Conservation (phyloP, 2,329 filamentous ascomycete species). For the Aspergillus candidus region DNA sequence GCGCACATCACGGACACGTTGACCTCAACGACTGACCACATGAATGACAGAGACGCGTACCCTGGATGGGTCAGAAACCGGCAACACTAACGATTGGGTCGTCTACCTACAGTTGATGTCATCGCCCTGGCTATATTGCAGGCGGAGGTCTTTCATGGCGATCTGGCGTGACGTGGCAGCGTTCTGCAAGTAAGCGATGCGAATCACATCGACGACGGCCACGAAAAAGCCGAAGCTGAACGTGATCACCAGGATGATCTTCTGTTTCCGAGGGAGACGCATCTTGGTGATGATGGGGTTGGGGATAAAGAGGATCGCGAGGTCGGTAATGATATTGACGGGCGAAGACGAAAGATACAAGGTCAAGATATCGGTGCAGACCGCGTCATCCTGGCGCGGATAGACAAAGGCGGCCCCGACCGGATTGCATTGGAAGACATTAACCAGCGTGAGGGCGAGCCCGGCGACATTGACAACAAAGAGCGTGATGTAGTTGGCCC, state of each 20-base stretch:
- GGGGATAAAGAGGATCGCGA: slow-evolving; percentile 79
- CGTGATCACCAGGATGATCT: slow-evolving; percentile 77
- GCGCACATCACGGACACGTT: slow-evolving; percentile 85
- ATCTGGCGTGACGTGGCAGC: slow-evolving; percentile 46
- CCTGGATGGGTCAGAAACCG: slow-evolving; percentile 45
- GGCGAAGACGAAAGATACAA: slow-evolving; percentile 70
- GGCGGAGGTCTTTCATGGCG: slow-evolving; percentile 20
- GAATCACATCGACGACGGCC: slow-evolving; percentile 77
- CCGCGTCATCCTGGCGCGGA: slow-evolving; percentile 40
- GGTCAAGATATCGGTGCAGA: slow-evolving; percentile 57
- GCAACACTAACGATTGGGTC: too few relatives aligned
- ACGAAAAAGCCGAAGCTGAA: slow-evolving; percentile 86
- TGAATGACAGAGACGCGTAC: slow-evolving; percentile 77
- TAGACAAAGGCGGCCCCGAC: slow-evolving; percentile 61
- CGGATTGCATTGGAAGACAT: slow-evolving; percentile 79
- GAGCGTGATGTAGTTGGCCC: slow-evolving; percentile 75
- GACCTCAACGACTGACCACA: slow-evolving; percentile 92
- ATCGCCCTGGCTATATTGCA: slow-evolving; percentile 36
- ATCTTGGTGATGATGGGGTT: slow-evolving; percentile 84
- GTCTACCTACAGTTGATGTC: slow-evolving; percentile 48
- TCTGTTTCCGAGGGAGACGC: slow-evolving; percentile 77
- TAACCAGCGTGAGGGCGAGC: slow-evolving; percentile 72
- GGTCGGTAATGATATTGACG: slow-evolving; percentile 84
- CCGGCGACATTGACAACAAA: slow-evolving; percentile 73
- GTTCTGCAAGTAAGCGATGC: slow-evolving; percentile 82